Base-by-base conservation (phyloP, 306 rosid species). In the Begonia masoniana region DNA sequence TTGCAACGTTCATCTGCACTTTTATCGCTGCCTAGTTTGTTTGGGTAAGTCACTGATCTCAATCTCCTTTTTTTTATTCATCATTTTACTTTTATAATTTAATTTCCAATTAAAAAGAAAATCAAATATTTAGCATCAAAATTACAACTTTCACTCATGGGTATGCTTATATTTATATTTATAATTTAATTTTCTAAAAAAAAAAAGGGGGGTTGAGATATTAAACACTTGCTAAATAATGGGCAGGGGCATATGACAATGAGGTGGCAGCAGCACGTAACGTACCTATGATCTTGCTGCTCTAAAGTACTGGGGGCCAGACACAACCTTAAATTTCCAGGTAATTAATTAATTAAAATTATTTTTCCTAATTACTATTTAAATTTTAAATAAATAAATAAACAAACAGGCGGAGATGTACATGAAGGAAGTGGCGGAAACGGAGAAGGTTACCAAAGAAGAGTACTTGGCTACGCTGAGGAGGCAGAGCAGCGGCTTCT, bases 241-340 rank as follows among this genome's bases (percentile, higher is more conserved):
- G 4, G 17, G 5, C 11, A 92, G 99, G 99, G 41, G 96, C 96
- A 11, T 86, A 86, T 68, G 92, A 86, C 31, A 74, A 65, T 42
- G 99, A 92, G 70, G 94, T 86, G 55, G 80, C 84, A 47, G 99
- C 99, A 1, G 99, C 95, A 3, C 96, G 77, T 43, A 81, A 93
- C 96, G 45, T 95, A 96, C 41, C 96, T 92, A 0, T 86, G 83
- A n/a, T n/a, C n/a, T n/a, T n/a, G n/a, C n/a, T n/a, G n/a, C n/a
- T n/a, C n/a, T n/a, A n/a, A n/a, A n/a, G 50, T 86, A 92, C 54
- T 86, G 99, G 99, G 96, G 99, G 2, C 71, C 82, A 0, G 68
- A 55, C 5, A 74, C 99, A 45, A 77, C 65, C 39, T 69, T 92
- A 72, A 92, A 92, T 77, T 83, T 86, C 11, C 73, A 87, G 79